phyloP scores from a whole-genome alignment of 306 rosid species.

The Trifolium dubium region DNA sequence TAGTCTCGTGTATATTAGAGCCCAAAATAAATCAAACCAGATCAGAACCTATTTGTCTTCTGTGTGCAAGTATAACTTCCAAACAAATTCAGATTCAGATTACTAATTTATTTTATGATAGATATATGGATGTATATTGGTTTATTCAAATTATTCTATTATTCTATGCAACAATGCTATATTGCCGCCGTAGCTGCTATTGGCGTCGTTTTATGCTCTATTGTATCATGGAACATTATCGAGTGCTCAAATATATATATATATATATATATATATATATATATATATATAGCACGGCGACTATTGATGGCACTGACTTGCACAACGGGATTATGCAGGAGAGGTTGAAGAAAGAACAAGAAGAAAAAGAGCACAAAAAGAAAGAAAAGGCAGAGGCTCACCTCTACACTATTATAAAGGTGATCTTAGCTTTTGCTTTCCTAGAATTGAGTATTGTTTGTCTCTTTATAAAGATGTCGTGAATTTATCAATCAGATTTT shows the following conservation, averaged over 20 bases:
- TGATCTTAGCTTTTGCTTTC: slow-evolving; percentile 34
- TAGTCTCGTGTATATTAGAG: slow-evolving; percentile 15
- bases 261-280: background rate
- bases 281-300: background rate
- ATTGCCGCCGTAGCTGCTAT: background rate
- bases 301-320: background rate
- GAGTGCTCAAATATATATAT: background rate
- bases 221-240: background rate
- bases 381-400: slow-evolving; percentile 91
- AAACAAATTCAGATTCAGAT: background rate
- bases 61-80: slow-evolving; percentile 21
- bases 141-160: background rate
- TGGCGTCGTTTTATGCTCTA: background rate
- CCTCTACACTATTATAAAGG: slow-evolving; percentile 88
- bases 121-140: background rate
- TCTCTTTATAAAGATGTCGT: slow-evolving; percentile 8
- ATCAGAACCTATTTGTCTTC: slow-evolving; percentile 12
- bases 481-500: slow-evolving; percentile 26
- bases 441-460: slow-evolving; percentile 21
- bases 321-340: slow-evolving; percentile 53
- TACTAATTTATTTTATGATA: background rate
- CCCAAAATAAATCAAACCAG: slow-evolving; percentile 17
- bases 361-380: slow-evolving; percentile 87
- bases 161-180: background rate
- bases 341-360: slow-evolving; percentile 92